phyloP scores from a whole-genome alignment of 129 eudicot genomes.

The Flaveria brownii region DNA sequence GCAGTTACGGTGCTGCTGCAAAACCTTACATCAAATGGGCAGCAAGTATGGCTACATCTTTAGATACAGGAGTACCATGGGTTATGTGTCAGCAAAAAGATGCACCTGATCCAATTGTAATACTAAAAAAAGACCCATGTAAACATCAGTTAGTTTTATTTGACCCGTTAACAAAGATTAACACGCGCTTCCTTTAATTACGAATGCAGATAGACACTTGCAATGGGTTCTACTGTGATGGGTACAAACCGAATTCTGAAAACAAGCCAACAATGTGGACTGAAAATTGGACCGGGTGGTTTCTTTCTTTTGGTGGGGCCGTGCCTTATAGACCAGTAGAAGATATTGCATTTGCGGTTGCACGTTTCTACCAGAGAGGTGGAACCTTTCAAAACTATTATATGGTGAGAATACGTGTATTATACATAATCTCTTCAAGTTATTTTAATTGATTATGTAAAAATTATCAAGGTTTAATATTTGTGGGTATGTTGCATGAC shows the following conservation, averaged over 20 bases:
- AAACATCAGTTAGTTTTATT: background rate
- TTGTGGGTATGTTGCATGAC: conserved; percentile 15
- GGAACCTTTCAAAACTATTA: conserved; percentile 94
- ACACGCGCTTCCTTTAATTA: background rate
- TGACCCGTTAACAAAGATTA: background rate
- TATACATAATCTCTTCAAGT: background rate
- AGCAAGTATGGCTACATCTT: conserved; percentile 85
- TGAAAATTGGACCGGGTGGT: conserved; percentile 99
- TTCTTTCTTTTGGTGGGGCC: conserved; percentile 67
- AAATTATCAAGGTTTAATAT: background rate
- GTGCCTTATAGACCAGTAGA: conserved; percentile 79
- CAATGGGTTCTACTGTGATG: conserved; percentile 95
- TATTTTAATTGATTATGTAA: background rate
- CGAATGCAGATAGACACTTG: conserved; percentile 80
- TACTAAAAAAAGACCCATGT: background rate
- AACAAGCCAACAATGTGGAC: conserved; percentile 95
- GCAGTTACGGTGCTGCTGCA: conserved; percentile 59
- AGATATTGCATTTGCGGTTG: conserved; percentile 83
- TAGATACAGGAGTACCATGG: conserved; percentile 98
- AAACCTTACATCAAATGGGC: conserved; percentile 87
- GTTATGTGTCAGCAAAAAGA: conserved; percentile 94
- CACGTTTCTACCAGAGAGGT: conserved; percentile 89
- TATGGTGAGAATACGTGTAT: conserved; percentile 50
- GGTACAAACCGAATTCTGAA: conserved; percentile 76
- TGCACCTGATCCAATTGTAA: conserved; percentile 88